Evolutionary conservation across 2,329 filamentous ascomycete genomes (phyloP), one percentile per base, ranked within the genome.

Genomic region (Colletotrichum horii): DNA sequence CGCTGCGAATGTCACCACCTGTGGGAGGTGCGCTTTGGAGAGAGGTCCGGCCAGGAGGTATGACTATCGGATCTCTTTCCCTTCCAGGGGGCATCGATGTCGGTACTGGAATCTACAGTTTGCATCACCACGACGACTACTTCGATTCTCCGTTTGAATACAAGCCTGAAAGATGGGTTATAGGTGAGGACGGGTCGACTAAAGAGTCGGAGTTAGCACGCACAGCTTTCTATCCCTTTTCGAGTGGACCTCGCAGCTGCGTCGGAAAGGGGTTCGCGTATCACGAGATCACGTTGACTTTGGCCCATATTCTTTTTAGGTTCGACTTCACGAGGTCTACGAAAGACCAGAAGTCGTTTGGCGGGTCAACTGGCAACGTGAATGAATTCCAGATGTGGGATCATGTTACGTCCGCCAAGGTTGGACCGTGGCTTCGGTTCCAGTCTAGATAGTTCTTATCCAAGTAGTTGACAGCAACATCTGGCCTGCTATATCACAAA

Each of bases 191-290:
- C 82, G 88, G 82, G 80, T 87, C 88, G 1, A 88, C 84, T 14
- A 88, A 89, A 71, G 86, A 88, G 2, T 89, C 91, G 64, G 85
- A 87, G 3, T 80, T 86, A 6, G 93, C 94, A 3, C 89, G 93
- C 64, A 88, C 87, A 8, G 62, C 60, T 16, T 74, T 74, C 8
- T 55, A 48, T 4, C 71, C 71, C 4, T 74, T 74, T 14, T 74
- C 71, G 6, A 74, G 66, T 19, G 71, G 71, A 12, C 67, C 67
- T 16, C 66, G 71, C 19, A 60, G 67, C 34, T 71, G 71, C 19
- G 67, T 74, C 2, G 71, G 66, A 3, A 74, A 71, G 16, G 62
- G 67, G 3, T 71, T 74, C n/a, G 71, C 71, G 0, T 74, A 70
- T 24, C 60, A 66, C 8, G 67, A 74, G 24, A 66, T 65, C 16